phyloP scores from a whole-genome alignment of 1,284 basidiomycete genomes.

The Leccinum variabile region DNA sequence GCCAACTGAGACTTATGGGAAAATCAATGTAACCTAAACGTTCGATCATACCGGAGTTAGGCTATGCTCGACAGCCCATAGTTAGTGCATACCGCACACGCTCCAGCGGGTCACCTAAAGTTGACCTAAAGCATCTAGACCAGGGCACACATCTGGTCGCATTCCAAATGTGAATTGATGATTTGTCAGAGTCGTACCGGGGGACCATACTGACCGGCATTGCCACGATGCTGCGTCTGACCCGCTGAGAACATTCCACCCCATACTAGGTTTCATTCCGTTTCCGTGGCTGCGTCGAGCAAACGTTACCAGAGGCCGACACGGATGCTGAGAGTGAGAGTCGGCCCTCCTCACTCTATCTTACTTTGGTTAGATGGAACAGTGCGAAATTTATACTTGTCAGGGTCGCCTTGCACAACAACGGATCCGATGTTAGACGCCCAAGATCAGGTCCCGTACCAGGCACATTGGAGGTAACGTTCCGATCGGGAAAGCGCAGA shows the following conservation, averaged over 20 bases:
- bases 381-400: constrained; percentile 19
- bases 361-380: constrained; percentile 35
- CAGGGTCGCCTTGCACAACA: constrained; percentile 31
- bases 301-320: constrained; percentile 11
- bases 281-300: constrained; percentile 21
- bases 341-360: constrained; percentile 20
- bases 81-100: constrained; percentile 12
- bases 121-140: too few relatives aligned
- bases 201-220: constrained; percentile 18
- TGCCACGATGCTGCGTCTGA: constrained; percentile 24
- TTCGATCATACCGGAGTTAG: constrained; percentile 35
- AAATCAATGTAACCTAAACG: constrained; percentile 10
- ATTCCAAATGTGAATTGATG: too few relatives aligned
- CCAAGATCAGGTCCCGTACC: constrained; percentile 31
- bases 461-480: constrained; percentile 28
- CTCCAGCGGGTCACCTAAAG: constrained; percentile 9
- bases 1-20: constrained; percentile 8
- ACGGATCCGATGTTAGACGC: constrained; percentile 18
- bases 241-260: constrained; percentile 18
- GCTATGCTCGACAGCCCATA: constrained; percentile 29
- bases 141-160: constrained; percentile 5
- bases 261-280: constrained; percentile 21
- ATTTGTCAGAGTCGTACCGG: constrained; percentile 6
- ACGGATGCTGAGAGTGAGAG: constrained; percentile 18
- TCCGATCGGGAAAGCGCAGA: constrained; percentile 32